Conservation (phyloP, 2,329 filamentous ascomycete species). For the Xylaria sp. region DNA sequence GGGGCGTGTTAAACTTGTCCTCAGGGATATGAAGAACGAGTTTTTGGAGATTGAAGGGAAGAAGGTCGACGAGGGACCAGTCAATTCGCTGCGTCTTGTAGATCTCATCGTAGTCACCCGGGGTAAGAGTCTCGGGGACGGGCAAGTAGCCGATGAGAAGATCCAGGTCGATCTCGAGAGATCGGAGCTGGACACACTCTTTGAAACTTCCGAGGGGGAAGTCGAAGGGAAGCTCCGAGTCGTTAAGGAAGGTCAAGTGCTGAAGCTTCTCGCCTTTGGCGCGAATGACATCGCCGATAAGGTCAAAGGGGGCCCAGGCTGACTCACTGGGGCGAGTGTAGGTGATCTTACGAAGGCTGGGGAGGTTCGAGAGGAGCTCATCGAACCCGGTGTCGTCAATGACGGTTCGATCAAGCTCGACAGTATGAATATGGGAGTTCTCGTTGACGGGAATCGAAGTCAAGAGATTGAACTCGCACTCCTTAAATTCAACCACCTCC, state of each 20-base stretch:
- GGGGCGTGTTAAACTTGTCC: constrained; percentile 2
- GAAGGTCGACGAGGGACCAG: constrained; percentile 8
- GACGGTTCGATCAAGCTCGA: not conserved
- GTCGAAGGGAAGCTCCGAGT: not conserved
- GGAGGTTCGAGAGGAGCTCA: not conserved
- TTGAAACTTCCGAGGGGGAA: not conserved
- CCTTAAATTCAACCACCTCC: not conserved
- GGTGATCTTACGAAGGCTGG: not conserved
- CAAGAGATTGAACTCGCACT: not conserved
- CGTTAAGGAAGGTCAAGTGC: not conserved
- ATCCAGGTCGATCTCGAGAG: constrained; percentile 10
- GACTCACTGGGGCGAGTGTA: not conserved
- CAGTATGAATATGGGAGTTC: not conserved
- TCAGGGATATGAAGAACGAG: not conserved
- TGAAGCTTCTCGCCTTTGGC: not conserved
- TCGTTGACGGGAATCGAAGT: accelerated
- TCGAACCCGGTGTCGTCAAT: not conserved
- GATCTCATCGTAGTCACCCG: not conserved
- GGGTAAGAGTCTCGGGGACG: not conserved
- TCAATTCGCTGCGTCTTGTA: not conserved
- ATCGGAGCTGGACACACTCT: not conserved
- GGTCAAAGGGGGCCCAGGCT: not conserved
- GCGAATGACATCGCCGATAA: not conserved
- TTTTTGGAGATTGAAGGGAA: constrained; percentile 7
- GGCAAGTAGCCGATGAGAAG: constrained; percentile 10